Evolutionary conservation across 257 asterid species (phyloP).

Genomic region (Perilla frutescens): DNA sequence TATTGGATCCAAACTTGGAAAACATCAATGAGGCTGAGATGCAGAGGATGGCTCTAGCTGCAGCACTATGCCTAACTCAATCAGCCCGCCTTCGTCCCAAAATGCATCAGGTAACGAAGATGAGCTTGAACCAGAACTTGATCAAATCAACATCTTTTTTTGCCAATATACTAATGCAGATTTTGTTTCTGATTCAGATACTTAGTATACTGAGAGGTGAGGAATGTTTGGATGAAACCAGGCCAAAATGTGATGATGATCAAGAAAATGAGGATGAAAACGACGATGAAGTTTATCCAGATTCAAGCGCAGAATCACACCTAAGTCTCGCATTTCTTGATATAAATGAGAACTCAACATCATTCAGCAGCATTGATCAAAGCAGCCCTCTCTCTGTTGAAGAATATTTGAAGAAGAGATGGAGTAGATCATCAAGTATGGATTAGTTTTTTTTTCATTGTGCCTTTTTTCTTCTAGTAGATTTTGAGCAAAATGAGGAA

Average conservation of each 20-base stretch:
- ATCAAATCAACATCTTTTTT: not conserved
- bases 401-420: constrained; percentile 66
- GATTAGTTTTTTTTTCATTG: constrained; percentile 38
- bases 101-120: constrained; percentile 63
- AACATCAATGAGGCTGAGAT: constrained; percentile 55
- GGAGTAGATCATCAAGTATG: constrained; percentile 79
- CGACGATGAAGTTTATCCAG: constrained; percentile 92
- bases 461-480: constrained; percentile 31
- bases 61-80: constrained; percentile 79
- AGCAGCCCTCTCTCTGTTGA: constrained; percentile 80
- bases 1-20: constrained; percentile 71
- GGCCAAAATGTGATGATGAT: constrained; percentile 33
- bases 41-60: constrained; percentile 78
- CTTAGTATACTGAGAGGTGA: constrained; percentile 65
- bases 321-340: constrained; percentile 77
- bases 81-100: constrained; percentile 88
- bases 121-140: not conserved
- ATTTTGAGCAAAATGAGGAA: constrained; percentile 35
- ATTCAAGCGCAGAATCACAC: constrained; percentile 83
- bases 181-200: constrained; percentile 44
- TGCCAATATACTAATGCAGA: not conserved
- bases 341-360: constrained; percentile 57
- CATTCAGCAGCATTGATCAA: constrained; percentile 76
- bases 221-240: constrained; percentile 36
- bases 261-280: constrained; percentile 50